These are phyloP conservation scores for Parathielavia hyrcaniae DNA, from an alignment of 495 filamentous ascomycete genomes.

Conservation along the genomic window DNA sequence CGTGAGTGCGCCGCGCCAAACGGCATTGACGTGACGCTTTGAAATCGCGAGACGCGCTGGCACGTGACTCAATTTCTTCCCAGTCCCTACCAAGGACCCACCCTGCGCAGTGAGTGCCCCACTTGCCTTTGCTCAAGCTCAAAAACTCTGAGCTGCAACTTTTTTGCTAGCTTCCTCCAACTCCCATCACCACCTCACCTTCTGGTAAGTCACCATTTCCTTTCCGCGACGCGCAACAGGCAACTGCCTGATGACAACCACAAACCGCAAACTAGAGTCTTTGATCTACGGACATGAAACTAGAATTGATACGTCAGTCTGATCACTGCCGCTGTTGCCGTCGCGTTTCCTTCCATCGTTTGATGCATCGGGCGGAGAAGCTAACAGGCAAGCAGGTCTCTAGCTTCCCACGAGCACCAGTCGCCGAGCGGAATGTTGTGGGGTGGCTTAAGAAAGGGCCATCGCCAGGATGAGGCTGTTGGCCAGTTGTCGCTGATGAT, in stretches of 20 bases:
- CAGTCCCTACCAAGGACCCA: conserved; percentile 2
- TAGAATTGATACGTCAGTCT: conserved; percentile 98
- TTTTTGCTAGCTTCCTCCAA: conserved; percentile 23
- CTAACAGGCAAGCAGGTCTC: conserved; percentile 17
- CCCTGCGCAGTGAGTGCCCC: conserved; percentile 23
- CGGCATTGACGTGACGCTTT: neutral
- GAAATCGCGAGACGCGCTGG: no score
- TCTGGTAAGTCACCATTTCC: conserved; percentile 27
- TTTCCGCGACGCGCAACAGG: conserved; percentile 11
- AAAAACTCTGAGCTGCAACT: conserved; percentile 26
- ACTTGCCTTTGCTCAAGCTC: conserved; percentile 27
- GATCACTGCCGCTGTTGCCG: conserved; percentile 46
- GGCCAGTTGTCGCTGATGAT: neutral
- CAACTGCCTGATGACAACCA: conserved; percentile 50
- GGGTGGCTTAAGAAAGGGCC: neutral
- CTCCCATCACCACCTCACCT: conserved; percentile 18
- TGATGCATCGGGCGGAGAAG: neutral
- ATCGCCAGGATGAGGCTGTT: neutral
- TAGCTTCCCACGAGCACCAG: conserved; percentile 14
- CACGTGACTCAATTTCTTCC: conserved; percentile 20
- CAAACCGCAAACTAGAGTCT: conserved; percentile 99
- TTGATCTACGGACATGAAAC: conserved; percentile 95
- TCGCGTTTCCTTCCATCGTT: neutral
- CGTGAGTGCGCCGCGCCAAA: neutral
- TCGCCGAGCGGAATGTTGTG: neutral